phyloP scores from a whole-genome alignment of 495 filamentous ascomycete species.

The Penicillium coffeae region DNA sequence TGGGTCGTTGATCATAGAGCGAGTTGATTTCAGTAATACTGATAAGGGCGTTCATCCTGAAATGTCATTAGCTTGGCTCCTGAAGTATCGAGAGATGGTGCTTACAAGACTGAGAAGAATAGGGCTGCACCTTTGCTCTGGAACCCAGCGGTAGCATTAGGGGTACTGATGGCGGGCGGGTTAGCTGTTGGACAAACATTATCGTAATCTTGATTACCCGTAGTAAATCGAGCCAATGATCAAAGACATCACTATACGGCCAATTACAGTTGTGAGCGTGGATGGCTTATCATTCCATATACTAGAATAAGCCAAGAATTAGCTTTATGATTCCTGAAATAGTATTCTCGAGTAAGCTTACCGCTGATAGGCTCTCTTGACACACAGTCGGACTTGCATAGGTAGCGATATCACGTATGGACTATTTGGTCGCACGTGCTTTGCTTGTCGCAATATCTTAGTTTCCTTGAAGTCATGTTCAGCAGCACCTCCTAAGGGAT shows the following conservation, averaged over 20 bases:
- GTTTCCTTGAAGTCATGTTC: conserved; percentile 66
- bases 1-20: conserved; percentile 57
- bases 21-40: conserved; percentile 57
- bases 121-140: conserved; percentile 77
- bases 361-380: conserved; percentile 53
- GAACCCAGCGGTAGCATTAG: conserved; percentile 59
- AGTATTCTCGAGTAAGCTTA: conserved; percentile 9
- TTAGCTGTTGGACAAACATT: no score
- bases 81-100: background rate
- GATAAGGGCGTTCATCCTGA: conserved; percentile 52
- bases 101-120: conserved; percentile 88
- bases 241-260: conserved; percentile 74
- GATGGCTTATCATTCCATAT: conserved; percentile 73
- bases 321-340: background rate
- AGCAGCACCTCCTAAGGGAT: conserved; percentile 61
- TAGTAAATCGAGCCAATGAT: conserved; percentile 87
- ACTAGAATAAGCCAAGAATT: conserved; percentile 17
- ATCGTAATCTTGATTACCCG: no score
- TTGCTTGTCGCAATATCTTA: conserved; percentile 51
- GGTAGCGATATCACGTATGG: conserved; percentile 72
- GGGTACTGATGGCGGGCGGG: no score
- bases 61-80: background rate
- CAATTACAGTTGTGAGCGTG: conserved; percentile 70
- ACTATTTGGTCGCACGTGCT: conserved; percentile 56
- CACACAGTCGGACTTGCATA: conserved; percentile 70